Evolutionary conservation across 2,329 filamentous ascomycete species (phyloP), one percentile per base, ranked within the genome.

Genomic region (Cytospora piceicola): DNA sequence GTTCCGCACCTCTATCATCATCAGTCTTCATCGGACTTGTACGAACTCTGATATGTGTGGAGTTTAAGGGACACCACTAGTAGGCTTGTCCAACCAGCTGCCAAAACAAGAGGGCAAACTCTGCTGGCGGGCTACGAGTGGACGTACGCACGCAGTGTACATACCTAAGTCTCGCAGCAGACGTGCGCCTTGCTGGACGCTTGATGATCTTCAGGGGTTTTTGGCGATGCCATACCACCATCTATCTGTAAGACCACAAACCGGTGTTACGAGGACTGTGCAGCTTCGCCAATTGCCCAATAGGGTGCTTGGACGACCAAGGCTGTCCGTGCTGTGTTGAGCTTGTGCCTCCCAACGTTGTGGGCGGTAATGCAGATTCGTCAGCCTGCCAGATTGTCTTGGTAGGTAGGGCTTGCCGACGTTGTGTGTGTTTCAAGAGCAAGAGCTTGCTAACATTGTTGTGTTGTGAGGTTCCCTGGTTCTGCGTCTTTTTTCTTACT

Each of bases 321-420:
- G 24, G 8, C 46, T 49, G 3, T 29, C 46, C 46, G n/a, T 49
- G 20, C 11, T 49, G 24, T 49, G 5, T 24, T 63, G 53, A 63
- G 61, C 39, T 57, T 63, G 61, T 63, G 61, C 61, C 15, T 39
- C 24, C 39, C 51, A 54, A 63, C 57, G 61, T 30, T 32, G 61
- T 63, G 53, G 46, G 53, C 39, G 61, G 61, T 55, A 53, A 51
- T 55, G 51, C 53, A 63, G 61, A 42, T 63, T 24, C 39, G 42
- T 55, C 61, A 36, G 22, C 61, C 61, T 54, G 39, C 34, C 57
- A 42, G 39, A 22, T 42, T 55, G 61, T 55, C 61, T 63, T 42
- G 51, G 51, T 39, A 52, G 61, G 61, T 63, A 63, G 61, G 61
- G 61, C 61, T 63, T 63, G 61, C 61, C 53, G 60, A 63, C 39